phyloP scores from a whole-genome alignment of 2,329 filamentous ascomycete genomes.

The Penicillium sumatraense region DNA sequence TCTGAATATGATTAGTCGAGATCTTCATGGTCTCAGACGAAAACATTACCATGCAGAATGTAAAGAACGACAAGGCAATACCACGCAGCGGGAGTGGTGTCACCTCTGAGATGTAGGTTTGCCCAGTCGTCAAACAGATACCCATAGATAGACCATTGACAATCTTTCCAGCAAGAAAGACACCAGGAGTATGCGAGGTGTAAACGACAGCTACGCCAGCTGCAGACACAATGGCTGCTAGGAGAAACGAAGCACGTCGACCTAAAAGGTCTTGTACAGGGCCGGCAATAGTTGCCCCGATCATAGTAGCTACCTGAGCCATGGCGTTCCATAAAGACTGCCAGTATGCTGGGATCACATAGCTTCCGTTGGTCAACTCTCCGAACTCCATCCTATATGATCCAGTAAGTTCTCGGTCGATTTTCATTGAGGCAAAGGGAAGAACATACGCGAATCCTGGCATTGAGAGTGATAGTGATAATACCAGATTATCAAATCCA shows the following conservation, averaged over 20 bases:
- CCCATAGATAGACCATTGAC: conserved; percentile 9
- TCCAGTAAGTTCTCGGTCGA: neutral
- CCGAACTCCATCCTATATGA: neutral
- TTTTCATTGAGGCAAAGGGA: neutral
- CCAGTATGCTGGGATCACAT: conserved; percentile 11
- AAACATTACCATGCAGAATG: conserved; percentile 7
- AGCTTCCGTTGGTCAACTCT: neutral
- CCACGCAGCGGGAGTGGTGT: conserved; percentile 7
- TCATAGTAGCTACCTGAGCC: conserved; percentile 8
- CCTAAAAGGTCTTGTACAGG: conserved; percentile 7
- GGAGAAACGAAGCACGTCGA: conserved; percentile 3
- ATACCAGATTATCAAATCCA: conserved; percentile 12
- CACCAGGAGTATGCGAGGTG: conserved; percentile 1
- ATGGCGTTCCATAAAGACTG: conserved; percentile 10
- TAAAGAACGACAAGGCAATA: conserved; percentile 7
- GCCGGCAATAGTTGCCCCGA: conserved; percentile 7
- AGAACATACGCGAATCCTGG: conserved; percentile 4
- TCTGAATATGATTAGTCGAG: neutral
- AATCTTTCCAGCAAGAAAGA: conserved; percentile 12
- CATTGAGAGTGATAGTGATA: conserved; percentile 8
- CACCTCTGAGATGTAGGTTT: conserved; percentile 11
- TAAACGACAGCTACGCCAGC: conserved; percentile 10
- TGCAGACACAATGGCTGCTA: conserved; percentile 3
- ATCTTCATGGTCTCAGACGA: neutral
- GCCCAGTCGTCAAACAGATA: conserved; percentile 7